phyloP scores from a whole-genome alignment of 164 flowering plant species.

The Paratinospora sagittata region DNA sequence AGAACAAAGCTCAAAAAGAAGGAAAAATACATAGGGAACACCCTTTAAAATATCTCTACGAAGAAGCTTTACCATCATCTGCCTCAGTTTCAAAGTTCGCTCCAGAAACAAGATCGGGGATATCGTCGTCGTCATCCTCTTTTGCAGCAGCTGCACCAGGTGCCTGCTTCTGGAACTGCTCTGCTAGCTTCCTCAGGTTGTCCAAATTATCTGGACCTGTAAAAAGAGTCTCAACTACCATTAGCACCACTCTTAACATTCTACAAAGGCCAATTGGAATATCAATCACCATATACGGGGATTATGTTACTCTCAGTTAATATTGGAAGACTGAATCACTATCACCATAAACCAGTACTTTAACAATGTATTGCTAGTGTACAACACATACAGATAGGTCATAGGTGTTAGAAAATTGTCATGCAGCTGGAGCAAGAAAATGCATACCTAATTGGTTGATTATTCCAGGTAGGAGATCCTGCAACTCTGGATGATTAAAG shows the following conservation, averaged over 20 bases:
- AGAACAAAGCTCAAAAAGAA: not conserved
- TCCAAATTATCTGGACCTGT: constrained; percentile 70
- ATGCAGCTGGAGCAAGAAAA: not conserved
- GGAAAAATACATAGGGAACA: constrained; percentile 4
- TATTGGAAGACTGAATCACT: not conserved
- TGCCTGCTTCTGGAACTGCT: constrained; percentile 56
- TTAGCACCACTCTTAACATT: not conserved
- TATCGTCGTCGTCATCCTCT: constrained; percentile 58
- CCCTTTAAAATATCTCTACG: constrained; percentile 10
- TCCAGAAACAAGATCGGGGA: constrained; percentile 54
- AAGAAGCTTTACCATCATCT: constrained; percentile 34
- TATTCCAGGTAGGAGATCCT: constrained; percentile 54
- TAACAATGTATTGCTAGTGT: not conserved
- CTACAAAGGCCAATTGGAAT: not conserved
- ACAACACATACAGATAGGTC: not conserved
- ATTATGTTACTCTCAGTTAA: not conserved
- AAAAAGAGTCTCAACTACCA: not conserved
- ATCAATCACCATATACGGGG: not conserved
- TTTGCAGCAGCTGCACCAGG: constrained; percentile 30
- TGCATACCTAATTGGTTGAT: constrained; percentile 51
- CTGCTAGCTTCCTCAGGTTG: constrained; percentile 59
- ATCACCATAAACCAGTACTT: not conserved
- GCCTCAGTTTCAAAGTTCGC: constrained; percentile 49
- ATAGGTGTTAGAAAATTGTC: no score
- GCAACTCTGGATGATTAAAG: constrained; percentile 36